These are phyloP conservation scores for Fusarium pininemorale DNA, from an alignment of 2,329 filamentous ascomycete species.

Conservation along the genomic window DNA sequence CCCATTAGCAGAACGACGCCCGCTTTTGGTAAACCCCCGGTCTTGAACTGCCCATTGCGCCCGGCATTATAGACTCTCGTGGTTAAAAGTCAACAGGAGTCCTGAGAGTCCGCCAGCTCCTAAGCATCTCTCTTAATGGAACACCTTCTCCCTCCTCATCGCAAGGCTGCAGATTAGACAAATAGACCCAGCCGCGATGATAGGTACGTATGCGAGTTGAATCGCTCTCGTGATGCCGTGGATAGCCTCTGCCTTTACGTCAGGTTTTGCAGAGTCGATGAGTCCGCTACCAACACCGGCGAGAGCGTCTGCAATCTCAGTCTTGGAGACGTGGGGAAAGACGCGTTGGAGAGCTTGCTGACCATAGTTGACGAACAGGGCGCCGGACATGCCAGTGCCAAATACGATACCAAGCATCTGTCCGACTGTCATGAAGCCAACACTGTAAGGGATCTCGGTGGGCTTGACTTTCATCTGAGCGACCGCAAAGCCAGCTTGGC, in stretches of 20 bases:
- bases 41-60: too few species aligned
- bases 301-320: conserved; percentile 6
- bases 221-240: conserved; percentile 10
- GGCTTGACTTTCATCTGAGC: conserved; percentile 9
- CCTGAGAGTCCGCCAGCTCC: too few species aligned
- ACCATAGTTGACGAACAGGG: conserved; percentile 6
- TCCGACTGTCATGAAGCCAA: conserved; percentile 17
- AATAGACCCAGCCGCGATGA: conserved; percentile 12
- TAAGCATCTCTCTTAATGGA: not conserved
- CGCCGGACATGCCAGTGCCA: conserved; percentile 11
- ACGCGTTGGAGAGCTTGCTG: not conserved
- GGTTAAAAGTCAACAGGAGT: too few species aligned
- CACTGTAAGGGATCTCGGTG: conserved; percentile 5
- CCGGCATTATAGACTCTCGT: too few species aligned
- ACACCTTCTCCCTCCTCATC: conserved; percentile 11
- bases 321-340: not conserved
- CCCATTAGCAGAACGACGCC: too few species aligned
- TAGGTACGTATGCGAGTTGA: conserved; percentile 11
- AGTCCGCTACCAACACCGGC: conserved; percentile 1
- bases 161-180: not conserved
- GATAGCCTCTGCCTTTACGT: not conserved
- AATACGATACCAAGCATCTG: conserved; percentile 18
- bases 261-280: not conserved
- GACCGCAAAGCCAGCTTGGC: conserved; percentile 9
- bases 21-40: accelerated